Base-by-base conservation (phyloP, 306 rosid species). In the Datisca glomerata region DNA sequence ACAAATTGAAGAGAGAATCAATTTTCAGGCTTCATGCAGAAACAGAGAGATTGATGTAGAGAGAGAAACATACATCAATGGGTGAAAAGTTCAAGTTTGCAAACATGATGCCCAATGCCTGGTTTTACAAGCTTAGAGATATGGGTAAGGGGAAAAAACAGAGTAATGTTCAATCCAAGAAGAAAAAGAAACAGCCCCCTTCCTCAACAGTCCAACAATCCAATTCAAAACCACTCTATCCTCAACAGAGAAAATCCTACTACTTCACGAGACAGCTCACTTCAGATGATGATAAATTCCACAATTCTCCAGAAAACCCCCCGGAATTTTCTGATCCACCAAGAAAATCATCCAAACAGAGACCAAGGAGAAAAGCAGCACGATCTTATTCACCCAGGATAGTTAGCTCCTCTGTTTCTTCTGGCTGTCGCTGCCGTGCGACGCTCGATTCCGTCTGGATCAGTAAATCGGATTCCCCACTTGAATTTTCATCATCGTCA, bases 71-170 rank as follows among this genome's bases (percentile, higher is more conserved):
- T 31, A 11, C 35, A 8, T 14, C 36, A 4, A 31, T 31, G 36
- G 36, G 36, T 31, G n/a, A 14, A 12, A 80, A 60, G 81, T 83
- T 89, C 57, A 80, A 49, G 22, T 34, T 89, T 19, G 77, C 95
- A 11, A 93, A 80, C 55, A 89, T 89, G 84, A 72, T 89, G 36
- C 91, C 97, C 7, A 77, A 77, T 67, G 73, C 86, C 44, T 89
- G 97, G 97, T 84, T 89, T 46, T 68, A 72, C 86, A 89, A 83
- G 65, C 91, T 83, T 17, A 72, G 39, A 31, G 84, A 80, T 49
- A 74, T 83, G 71, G 65, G 72, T 44, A 73, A 46, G 62, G 72
- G 57, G 49, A 78, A 49, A 34, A 68, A 59, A 20, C 49, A 20
- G 12, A 16, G 5, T n/a, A 3, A 8, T 17, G 18, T 56, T 18